These are phyloP conservation scores for Penicillium pancosmium DNA, from an alignment of 495 filamentous ascomycete genomes.

Conservation along the genomic window DNA sequence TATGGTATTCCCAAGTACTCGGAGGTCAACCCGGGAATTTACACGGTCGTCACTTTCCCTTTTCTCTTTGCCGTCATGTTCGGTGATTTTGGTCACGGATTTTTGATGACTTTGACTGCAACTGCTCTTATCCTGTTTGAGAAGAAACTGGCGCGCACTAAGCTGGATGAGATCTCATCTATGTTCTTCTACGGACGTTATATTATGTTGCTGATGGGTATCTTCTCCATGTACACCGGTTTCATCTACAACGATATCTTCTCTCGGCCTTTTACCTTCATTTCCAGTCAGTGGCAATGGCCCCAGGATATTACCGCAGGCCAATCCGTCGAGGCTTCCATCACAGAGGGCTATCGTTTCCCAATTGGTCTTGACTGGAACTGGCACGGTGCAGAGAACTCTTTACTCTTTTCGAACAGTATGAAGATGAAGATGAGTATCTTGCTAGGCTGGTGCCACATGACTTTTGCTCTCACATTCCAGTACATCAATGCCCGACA, in stretches of 20 bases:
- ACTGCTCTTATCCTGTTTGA: slow-evolving; percentile 94
- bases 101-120: slow-evolving; percentile 80
- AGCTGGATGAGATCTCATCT: slow-evolving; percentile 89
- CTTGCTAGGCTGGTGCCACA: slow-evolving; percentile 92
- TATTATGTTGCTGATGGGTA: slow-evolving; percentile 97
- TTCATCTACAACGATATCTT: slow-evolving; percentile 98
- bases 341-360: slow-evolving; percentile 77
- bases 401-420: slow-evolving; percentile 91
- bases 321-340: slow-evolving; percentile 59
- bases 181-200: slow-evolving; percentile 99
- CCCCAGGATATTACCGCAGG: slow-evolving; percentile 66
- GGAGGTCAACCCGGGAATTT: slow-evolving; percentile 94
- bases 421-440: slow-evolving; percentile 99
- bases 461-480: slow-evolving; percentile 96
- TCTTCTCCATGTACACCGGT: slow-evolving; percentile 96
- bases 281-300: slow-evolving; percentile 88
- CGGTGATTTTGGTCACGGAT: slow-evolving; percentile 91
- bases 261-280: slow-evolving; percentile 85
- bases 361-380: slow-evolving; percentile 96
- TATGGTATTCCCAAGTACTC: slow-evolving; percentile 97
- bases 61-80: slow-evolving; percentile 99
- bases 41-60: slow-evolving; percentile 94
- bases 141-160: slow-evolving; percentile 77
- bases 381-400: slow-evolving; percentile 95
- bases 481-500: slow-evolving; percentile 91